Base-by-base conservation (phyloP, 306 rosid genomes). In the Vigna unguiculata region DNA sequence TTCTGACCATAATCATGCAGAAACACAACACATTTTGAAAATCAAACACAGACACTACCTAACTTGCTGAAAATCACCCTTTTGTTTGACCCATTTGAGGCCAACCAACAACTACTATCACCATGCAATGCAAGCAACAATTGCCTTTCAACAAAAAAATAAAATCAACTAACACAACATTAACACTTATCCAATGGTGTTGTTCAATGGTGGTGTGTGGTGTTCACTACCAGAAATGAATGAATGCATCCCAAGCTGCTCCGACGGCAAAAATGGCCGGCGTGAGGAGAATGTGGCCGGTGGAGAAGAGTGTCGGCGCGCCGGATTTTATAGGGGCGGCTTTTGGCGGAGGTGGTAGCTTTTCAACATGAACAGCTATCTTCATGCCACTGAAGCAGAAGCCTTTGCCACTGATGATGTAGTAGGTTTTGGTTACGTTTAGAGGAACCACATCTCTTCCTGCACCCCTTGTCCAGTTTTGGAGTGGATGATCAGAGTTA, bases 391-490 rank as follows among this genome's bases (percentile, higher is more conserved):
- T 80, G 48, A 7, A 95, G 85, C 99, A 95, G 87, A 83, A 92
- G 2, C 99, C 99, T 8, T 88, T 92, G 70, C 97, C 90, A 49
- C 97, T 95, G 9, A 95, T 78, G 85, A 92, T 79, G 68, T 95
- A 95, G 80, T 92, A 89, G 62, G 76, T 72, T 10, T 93, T 71
- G 0, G 99, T 95, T 9, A 90, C 96, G 25, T 95, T 92, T 78
- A 95, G 73, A 4, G 96, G 97, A 78, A 84, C 90, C 64, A 92
- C 99, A 48, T 95, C 99, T 84, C 99, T 91, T 86, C 99, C 99
- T 2, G 93, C 96, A 30, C 98, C 99, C 0, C 88, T 90, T 0
- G 99, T 95, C 86, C 87, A 95, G 22, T 92, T 95, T 83, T 82
- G 87, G 43, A 84, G 83, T 0, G 91, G 93, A 72, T 92, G 91